phyloP scores from a whole-genome alignment of 2,329 filamentous ascomycete genomes.

The Aspergillus vadensis region DNA sequence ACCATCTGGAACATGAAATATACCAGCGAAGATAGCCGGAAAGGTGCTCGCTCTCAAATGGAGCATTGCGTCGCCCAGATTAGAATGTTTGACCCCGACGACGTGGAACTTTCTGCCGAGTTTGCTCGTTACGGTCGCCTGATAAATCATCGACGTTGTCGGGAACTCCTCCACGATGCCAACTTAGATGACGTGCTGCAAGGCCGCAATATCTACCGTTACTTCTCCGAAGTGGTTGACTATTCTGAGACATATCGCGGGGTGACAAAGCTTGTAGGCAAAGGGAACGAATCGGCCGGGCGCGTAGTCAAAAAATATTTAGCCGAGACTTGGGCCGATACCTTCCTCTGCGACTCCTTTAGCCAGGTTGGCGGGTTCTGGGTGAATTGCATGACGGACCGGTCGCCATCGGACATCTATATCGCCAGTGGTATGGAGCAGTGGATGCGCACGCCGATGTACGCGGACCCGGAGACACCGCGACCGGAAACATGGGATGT shows the following conservation, averaged over 20 bases:
- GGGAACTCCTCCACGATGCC: conserved; percentile 19
- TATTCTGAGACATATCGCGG: conserved; percentile 20
- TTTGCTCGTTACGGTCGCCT: conserved; percentile 20
- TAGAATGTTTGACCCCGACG: conserved; percentile 7
- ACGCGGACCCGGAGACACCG: conserved; percentile 6
- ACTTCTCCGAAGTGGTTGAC: conserved; percentile 23
- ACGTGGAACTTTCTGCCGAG: conserved; percentile 9
- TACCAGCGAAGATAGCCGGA: conserved; percentile 7
- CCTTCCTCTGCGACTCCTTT: conserved; percentile 32
- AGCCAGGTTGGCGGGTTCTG: conserved; percentile 42
- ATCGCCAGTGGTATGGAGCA: conserved; percentile 35
- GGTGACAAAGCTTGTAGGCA: conserved; percentile 24
- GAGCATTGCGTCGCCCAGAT: conserved; percentile 19
- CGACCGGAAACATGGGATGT: conserved; percentile 31
- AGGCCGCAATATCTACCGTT: conserved; percentile 23
- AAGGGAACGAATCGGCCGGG: conserved; percentile 26
- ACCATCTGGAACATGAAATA: conserved; percentile 17
- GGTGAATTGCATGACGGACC: conserved; percentile 41
- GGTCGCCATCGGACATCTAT: conserved; percentile 28
- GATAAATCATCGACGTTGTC: conserved; percentile 18
- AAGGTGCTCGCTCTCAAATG: conserved; percentile 1
- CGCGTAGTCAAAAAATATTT: conserved; percentile 22
- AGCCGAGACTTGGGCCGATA: conserved; percentile 30
- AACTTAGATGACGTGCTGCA: conserved; percentile 27
- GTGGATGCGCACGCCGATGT: conserved; percentile 30